Evolutionary conservation across 140 eudicot species (phyloP), one percentile per base, ranked within the genome.

Genomic region (Anethum foeniculum): DNA sequence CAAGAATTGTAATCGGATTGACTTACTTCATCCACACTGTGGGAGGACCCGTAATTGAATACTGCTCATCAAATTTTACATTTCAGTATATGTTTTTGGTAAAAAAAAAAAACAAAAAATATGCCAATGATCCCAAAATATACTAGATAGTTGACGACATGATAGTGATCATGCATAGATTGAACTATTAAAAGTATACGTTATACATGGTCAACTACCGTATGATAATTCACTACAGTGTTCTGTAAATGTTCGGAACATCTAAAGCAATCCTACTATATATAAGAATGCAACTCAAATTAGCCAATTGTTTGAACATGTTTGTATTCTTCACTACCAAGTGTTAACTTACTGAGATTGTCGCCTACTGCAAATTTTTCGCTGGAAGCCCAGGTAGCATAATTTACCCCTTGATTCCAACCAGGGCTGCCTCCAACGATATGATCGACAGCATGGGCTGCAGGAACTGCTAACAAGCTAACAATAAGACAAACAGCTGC

Each of bases 391-490:
- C 96, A 91, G 3, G 79, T 81, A 39, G 75, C 73, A 49, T 81
- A 91, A 77, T 89, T 77, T 81, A 84, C 85, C 18, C 77, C 81
- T 52, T 77, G 83, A 58, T 60, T 73, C 96, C 96, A 91, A 11
- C 96, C 93, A 47, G 13, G 27, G 74, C 75, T 75, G 79, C 82
- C 96, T 18, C 96, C 96, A 19, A 90, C 96, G 64, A 76, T 36
- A 74, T 84, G 82, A 44, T 83, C 85, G 65, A 67, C 89, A 0
- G 88, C 96, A 39, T 73, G 80, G 0, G 79, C 84, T 14, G 86
- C 80, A 49, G 84, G 83, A 58, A 81, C 65, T 7, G 79, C 86
- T 43, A 86, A 44, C 34, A 88, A 13, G 8, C 43, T 62, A 73
- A 85, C 58, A 79, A 89, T 21, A 46, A 85, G 81, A n/a, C 60